A percentile compares a stretch with the other conserved stretches of the same genome.
Conservation (phyloP, 805 yeast species). For the Jamesozyma lodderae region DNA sequence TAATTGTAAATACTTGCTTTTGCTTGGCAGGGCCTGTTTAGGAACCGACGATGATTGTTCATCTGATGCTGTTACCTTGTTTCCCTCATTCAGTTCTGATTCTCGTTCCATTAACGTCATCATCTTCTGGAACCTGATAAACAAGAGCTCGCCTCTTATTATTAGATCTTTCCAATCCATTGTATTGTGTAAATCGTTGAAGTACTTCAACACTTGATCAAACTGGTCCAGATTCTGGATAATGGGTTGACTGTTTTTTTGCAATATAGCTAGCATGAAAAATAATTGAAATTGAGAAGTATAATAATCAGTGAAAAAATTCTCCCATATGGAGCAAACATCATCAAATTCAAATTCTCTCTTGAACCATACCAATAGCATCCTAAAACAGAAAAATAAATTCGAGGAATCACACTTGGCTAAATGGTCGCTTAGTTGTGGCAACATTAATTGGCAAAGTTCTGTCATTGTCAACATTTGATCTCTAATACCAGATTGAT, state of each 20-base stretch:
- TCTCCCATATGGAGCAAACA: slow-evolving; percentile 81
- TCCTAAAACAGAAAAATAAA: slow-evolving; percentile 86
- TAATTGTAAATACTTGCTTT: slow-evolving; percentile 37
- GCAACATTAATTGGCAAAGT: slow-evolving; percentile 82
- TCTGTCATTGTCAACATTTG: slow-evolving; percentile 81
- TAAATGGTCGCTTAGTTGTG: slow-evolving; percentile 71
- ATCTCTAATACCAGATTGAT: slow-evolving; percentile 85
- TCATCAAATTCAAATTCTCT: slow-evolving; percentile 79
- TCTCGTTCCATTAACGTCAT: slow-evolving; percentile 67
- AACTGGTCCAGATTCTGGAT: slow-evolving; percentile 64
- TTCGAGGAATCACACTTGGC: slow-evolving; percentile 84
- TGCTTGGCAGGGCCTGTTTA: slow-evolving; percentile 8
- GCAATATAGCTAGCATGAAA: slow-evolving; percentile 80
- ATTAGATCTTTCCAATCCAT: slow-evolving; percentile 68
- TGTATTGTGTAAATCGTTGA: slow-evolving; percentile 79
- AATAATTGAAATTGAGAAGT: slow-evolving; percentile 84
- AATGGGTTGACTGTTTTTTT: slow-evolving; percentile 73
- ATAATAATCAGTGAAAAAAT: slow-evolving; percentile 78
- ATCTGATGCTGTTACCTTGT: background rate
- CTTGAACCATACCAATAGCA: slow-evolving; percentile 92
- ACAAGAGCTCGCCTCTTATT: slow-evolving; percentile 76
- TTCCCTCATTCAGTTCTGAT: slow-evolving; percentile 12
- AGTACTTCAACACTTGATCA: slow-evolving; percentile 86
- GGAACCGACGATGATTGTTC: background rate
- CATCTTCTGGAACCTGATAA: slow-evolving; percentile 70